phyloP scores from a whole-genome alignment of 2,329 filamentous ascomycete species.

The Colletotrichum sp. region DNA sequence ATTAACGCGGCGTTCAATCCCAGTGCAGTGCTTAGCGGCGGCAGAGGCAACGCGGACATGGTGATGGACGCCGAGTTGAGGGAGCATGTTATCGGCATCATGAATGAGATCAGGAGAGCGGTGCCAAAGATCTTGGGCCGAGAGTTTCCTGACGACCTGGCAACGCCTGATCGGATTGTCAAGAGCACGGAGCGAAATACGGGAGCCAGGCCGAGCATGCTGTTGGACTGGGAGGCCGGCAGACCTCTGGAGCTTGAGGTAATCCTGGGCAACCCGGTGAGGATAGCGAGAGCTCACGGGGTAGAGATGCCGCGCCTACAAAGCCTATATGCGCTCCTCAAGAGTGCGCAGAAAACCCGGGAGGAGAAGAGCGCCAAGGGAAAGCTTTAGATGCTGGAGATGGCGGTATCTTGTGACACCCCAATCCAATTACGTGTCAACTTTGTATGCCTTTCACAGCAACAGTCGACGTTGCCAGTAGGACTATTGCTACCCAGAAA shows the following conservation, averaged over 20 bases:
- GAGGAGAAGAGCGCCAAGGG: conserved; percentile 35
- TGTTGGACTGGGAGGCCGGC: conserved; percentile 72
- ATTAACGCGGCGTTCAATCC: conserved; percentile 81
- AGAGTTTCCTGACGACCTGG: conserved; percentile 65
- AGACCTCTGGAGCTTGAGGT: conserved; percentile 74
- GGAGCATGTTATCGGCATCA: conserved; percentile 67
- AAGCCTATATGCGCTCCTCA: conserved; percentile 69
- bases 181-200: conserved; percentile 67
- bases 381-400: conserved; percentile 36
- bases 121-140: conserved; percentile 67
- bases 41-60: conserved; percentile 71
- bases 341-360: conserved; percentile 63
- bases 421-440: not conserved
- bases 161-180: conserved; percentile 67
- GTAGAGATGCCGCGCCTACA: conserved; percentile 71
- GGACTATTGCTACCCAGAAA: not conserved
- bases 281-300: conserved; percentile 66
- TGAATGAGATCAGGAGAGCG: conserved; percentile 72
- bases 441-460: not conserved
- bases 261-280: conserved; percentile 73
- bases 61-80: conserved; percentile 66
- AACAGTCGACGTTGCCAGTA: not conserved
- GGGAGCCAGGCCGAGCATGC: conserved; percentile 71
- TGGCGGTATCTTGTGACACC: not conserved
- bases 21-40: conserved; percentile 70